phyloP scores from a whole-genome alignment of 2,329 filamentous ascomycete genomes.

The Colletotrichum eremochloae region DNA sequence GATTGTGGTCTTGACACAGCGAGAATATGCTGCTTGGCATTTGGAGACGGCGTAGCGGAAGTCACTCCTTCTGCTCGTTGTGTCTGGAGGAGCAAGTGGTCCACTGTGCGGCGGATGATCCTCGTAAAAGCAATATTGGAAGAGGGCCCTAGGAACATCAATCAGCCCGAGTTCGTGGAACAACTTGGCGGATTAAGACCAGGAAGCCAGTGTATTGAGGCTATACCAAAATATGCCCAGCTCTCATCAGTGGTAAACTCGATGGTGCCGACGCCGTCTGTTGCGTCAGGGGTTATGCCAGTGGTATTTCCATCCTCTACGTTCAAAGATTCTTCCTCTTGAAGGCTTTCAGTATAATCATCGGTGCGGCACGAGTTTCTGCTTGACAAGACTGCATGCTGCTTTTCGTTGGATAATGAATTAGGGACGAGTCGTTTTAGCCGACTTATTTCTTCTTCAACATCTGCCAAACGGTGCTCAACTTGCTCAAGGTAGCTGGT shows the following conservation, averaged over 20 bases:
- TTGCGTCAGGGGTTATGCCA: slow-evolving; percentile 42
- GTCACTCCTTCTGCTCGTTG: slow-evolving; percentile 2
- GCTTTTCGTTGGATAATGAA: slow-evolving; percentile 12
- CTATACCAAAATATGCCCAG: slow-evolving; percentile 44
- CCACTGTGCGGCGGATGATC: slow-evolving; percentile 42
- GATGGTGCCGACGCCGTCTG: slow-evolving; percentile 46
- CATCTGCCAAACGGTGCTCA: slow-evolving; percentile 41
- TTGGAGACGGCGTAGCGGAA: background rate
- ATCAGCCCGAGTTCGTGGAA: background rate
- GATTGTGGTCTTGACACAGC: slow-evolving; percentile 33
- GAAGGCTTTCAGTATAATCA: slow-evolving; percentile 1
- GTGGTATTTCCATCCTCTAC: slow-evolving; percentile 41
- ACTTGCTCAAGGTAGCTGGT: slow-evolving; percentile 42
- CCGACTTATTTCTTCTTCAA: slow-evolving; percentile 42
- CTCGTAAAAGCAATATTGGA: slow-evolving; percentile 46
- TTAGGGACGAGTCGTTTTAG: slow-evolving; percentile 36
- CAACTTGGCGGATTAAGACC: background rate
- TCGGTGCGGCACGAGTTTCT: slow-evolving; percentile 5
- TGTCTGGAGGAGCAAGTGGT: slow-evolving; percentile 23
- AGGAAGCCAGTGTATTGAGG: background rate
- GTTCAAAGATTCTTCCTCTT: slow-evolving; percentile 3
- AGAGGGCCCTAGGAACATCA: slow-evolving; percentile 38
- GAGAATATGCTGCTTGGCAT: slow-evolving; percentile 14
- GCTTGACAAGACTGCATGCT: slow-evolving; percentile 4
- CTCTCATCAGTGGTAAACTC: slow-evolving; percentile 43